phyloP scores from a whole-genome alignment of 805 yeast species.

The Saccharomycopsis olivae region DNA sequence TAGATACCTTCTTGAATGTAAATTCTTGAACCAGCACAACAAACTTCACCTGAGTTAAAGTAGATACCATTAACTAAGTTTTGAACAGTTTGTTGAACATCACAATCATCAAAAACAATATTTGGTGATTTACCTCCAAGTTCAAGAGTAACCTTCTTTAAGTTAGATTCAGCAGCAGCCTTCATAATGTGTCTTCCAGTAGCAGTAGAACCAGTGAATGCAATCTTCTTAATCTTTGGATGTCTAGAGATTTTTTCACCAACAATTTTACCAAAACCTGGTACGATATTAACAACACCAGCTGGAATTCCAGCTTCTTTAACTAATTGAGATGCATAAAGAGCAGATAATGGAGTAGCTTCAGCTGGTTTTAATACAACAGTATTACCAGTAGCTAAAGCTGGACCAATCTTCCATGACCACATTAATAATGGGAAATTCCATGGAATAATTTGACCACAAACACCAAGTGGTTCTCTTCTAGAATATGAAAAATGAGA shows the following conservation, averaged over 20 bases:
- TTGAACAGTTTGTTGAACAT: constrained; percentile 39
- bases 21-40: constrained; percentile 75
- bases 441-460: constrained; percentile 83
- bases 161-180: constrained; percentile 54
- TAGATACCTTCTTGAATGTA: constrained; percentile 64
- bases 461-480: constrained; percentile 71
- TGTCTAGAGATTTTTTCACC: constrained; percentile 65
- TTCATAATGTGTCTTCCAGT: constrained; percentile 64
- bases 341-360: constrained; percentile 65
- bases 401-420: constrained; percentile 74
- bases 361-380: constrained; percentile 67
- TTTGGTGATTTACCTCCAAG: constrained; percentile 79
- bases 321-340: constrained; percentile 49
- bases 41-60: constrained; percentile 74
- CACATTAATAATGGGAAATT: constrained; percentile 75
- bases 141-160: constrained; percentile 74
- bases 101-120: constrained; percentile 60
- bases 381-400: constrained; percentile 67
- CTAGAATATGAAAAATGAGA: constrained; percentile 54
- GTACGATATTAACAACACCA: constrained; percentile 64
- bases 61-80: constrained; percentile 58
- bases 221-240: constrained; percentile 61
- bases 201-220: constrained; percentile 74
- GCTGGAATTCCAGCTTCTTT: constrained; percentile 64
- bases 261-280: constrained; percentile 65